Evolutionary conservation across 169 alveolate genomes (phyloP).

Genomic region (Eimeria brunetti): DNA sequence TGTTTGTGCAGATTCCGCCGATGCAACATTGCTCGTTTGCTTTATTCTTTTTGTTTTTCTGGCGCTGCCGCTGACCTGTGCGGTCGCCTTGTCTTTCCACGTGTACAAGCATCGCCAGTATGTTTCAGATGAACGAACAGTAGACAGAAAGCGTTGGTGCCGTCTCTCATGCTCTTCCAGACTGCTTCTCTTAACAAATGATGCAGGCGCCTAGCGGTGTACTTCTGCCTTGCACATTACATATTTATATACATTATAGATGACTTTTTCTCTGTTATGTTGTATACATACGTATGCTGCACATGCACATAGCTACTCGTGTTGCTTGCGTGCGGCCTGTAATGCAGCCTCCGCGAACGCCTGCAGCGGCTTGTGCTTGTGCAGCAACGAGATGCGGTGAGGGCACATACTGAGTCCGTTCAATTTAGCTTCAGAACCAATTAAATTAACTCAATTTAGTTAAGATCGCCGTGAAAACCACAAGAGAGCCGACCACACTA

Average conservation of each 20-base stretch:
- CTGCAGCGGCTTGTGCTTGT: slow-evolving; percentile 73
- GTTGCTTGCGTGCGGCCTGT: background rate
- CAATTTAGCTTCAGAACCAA: background rate
- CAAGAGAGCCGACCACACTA: background rate
- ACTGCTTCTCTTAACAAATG: background rate
- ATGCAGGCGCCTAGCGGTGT: background rate
- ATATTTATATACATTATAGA: background rate
- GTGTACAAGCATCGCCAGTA: slow-evolving; percentile 58
- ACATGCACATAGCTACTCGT: background rate
- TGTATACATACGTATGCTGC: background rate
- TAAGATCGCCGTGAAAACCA: background rate
- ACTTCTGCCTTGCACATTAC: background rate
- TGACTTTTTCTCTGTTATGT: no score
- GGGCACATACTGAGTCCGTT: background rate
- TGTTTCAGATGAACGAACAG: background rate
- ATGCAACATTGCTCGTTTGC: slow-evolving; percentile 56
- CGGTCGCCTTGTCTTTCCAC: slow-evolving; percentile 50
- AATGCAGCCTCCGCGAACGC: slow-evolving; percentile 46
- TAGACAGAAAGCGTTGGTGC: background rate
- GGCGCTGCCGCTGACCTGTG: slow-evolving; percentile 53
- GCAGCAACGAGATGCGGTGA: slow-evolving; percentile 61
- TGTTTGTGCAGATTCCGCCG: slow-evolving; percentile 43
- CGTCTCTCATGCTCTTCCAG: background rate
- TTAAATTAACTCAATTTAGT: no score
- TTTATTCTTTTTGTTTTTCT: slow-evolving; percentile 47